phyloP scores from a whole-genome alignment of 495 filamentous ascomycete genomes.

The Aspergillus cristatus region DNA sequence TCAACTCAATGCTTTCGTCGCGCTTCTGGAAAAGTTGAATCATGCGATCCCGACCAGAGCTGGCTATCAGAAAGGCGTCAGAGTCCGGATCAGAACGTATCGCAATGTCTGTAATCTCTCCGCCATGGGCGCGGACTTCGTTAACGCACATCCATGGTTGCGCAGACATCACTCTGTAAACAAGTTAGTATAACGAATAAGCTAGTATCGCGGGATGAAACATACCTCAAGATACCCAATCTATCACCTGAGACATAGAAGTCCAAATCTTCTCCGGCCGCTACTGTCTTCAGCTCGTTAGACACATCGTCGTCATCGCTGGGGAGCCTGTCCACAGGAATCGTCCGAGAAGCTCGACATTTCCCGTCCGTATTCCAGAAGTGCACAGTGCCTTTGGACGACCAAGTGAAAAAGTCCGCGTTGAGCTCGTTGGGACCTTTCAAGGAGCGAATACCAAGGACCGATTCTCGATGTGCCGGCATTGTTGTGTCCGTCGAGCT shows the following conservation, averaged over 20 bases:
- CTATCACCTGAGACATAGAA: slow-evolving; percentile 77
- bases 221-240: slow-evolving; percentile 67
- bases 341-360: slow-evolving; percentile 50
- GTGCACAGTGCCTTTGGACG: slow-evolving; percentile 62
- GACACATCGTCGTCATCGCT: slow-evolving; percentile 46
- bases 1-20: slow-evolving; percentile 43
- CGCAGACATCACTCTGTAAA: slow-evolving; percentile 33
- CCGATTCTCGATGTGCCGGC: slow-evolving; percentile 68
- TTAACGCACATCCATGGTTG: slow-evolving; percentile 42
- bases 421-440: slow-evolving; percentile 42
- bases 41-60: slow-evolving; percentile 78
- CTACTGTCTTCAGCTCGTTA: slow-evolving; percentile 71
- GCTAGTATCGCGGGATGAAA: slow-evolving; percentile 5
- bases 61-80: slow-evolving; percentile 51
- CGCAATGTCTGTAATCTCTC: slow-evolving; percentile 76
- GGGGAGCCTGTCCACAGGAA: slow-evolving; percentile 58
- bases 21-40: slow-evolving; percentile 72
- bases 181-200: slow-evolving; percentile 9
- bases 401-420: slow-evolving; percentile 82
- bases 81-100: slow-evolving; percentile 32
- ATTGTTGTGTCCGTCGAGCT: slow-evolving; percentile 25
- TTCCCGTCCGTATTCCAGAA: slow-evolving; percentile 73
- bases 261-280: slow-evolving; percentile 48
- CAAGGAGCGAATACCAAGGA: slow-evolving; percentile 64
- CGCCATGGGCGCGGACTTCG: slow-evolving; percentile 73